Conservation (phyloP, 169 alveolate species). For the Plasmodium vivax region DNA sequence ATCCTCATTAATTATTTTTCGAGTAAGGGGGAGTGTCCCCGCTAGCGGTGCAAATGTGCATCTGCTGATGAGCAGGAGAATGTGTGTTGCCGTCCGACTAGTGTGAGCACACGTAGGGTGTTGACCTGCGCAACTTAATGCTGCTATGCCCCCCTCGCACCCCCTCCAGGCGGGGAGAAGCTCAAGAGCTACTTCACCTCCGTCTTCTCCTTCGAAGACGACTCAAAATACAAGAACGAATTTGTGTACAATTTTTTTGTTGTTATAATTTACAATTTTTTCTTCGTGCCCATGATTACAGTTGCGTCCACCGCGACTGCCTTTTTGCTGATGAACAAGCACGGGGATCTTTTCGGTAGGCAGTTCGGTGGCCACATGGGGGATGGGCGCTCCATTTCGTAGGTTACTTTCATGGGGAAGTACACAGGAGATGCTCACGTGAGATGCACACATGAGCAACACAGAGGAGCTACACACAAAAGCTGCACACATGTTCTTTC, state of each 20-base stretch:
- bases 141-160: not conserved
- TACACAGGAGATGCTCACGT: not conserved
- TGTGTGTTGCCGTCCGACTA: not conserved
- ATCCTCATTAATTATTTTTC: slow-evolving; percentile 25
- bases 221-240: slow-evolving; percentile 18
- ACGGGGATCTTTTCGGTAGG: slow-evolving; percentile 16
- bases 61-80: not conserved
- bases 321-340: slow-evolving; percentile 13
- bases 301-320: slow-evolving; percentile 27
- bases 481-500: not conserved
- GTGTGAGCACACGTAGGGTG: no score
- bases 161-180: slow-evolving; percentile 7
- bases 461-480: no score
- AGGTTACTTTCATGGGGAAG: not conserved
- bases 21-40: slow-evolving; percentile 10
- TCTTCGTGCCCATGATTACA: slow-evolving; percentile 58
- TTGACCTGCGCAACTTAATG: no score
- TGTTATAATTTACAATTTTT: slow-evolving; percentile 10
- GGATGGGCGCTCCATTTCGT: not conserved
- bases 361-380: not conserved
- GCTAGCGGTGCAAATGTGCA: not conserved
- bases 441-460: not conserved
- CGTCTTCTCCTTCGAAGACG: slow-evolving; percentile 7
- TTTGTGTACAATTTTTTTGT: slow-evolving; percentile 27
- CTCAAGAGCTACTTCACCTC: not conserved